These are phyloP conservation scores for Candida michaelii DNA, from an alignment of 805 yeast genomes.

Conservation along the genomic window DNA sequence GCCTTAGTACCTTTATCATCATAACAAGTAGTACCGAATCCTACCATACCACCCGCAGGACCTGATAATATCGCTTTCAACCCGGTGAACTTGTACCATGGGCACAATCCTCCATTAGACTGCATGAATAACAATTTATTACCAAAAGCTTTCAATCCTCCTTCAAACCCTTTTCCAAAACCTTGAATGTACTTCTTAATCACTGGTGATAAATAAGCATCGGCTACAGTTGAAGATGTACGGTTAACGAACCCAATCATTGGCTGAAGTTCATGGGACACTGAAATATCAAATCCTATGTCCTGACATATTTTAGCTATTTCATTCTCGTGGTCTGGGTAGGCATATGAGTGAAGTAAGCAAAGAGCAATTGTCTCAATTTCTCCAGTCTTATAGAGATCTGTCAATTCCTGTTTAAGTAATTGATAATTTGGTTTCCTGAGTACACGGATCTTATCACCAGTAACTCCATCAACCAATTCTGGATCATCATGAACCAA, in stretches of 20 bases:
- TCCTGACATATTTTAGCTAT: conserved; percentile 35
- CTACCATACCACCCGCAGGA: conserved; percentile 98
- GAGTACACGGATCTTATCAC: conserved; percentile 33
- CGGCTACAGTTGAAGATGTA: conserved; percentile 43
- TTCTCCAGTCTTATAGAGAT: conserved; percentile 23
- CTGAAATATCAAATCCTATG: conserved; percentile 41
- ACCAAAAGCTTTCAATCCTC: conserved; percentile 43
- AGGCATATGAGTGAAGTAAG: conserved; percentile 41
- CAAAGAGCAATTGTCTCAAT: conserved; percentile 36
- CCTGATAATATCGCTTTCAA: conserved; percentile 87
- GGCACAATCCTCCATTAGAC: conserved; percentile 92
- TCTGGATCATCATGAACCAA: conserved; percentile 26
- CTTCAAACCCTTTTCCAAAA: conserved; percentile 42
- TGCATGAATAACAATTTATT: conserved; percentile 84
- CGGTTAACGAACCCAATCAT: conserved; percentile 45
- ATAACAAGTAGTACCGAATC: conserved; percentile 82
- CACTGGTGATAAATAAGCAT: conserved; percentile 43
- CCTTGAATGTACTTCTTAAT: conserved; percentile 34
- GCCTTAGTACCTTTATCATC: conserved; percentile 27
- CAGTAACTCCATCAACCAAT: conserved; percentile 36
- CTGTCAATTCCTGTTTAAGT: conserved; percentile 24
- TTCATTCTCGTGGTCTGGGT: conserved; percentile 36
- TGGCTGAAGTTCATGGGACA: conserved; percentile 41
- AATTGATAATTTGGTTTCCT: conserved; percentile 28
- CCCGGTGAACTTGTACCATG: conserved; percentile 82